Evolutionary conservation across 2,329 filamentous ascomycete species (phyloP), one percentile per base, ranked within the genome.

Genomic region (Fusarium bulbicola): DNA sequence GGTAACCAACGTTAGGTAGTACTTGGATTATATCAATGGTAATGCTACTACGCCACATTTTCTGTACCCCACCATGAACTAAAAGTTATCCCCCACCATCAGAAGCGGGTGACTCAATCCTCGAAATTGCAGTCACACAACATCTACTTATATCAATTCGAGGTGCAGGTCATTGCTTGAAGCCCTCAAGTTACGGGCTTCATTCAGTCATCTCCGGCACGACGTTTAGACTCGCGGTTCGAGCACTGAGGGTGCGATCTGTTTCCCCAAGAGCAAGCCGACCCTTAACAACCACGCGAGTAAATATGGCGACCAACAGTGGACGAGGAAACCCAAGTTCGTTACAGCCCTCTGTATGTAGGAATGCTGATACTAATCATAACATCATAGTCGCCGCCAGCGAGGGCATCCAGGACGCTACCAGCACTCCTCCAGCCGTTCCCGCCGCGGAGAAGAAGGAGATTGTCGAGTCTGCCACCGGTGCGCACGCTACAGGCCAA

Each of bases 261-360:
- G 80, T 85, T 82, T 86, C 84, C 72, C 84, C 83, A 79, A 83
- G 82, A 83, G 83, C 83, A 79, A 83, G 82, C 83, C 81, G 82
- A 83, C 82, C 78, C 71, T 80, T 82, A 59, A 79, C 77, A 46
- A 80, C 78, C 76, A 80, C 82, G 80, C 83, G 82, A 81, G 82
- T 84, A 78, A 86, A 82, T 79, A 91, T 91, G 89, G 88, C 89
- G 77, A 87, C 86, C 72, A 89, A 90, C 81, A 86, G 86, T 76
- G 86, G 83, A 63, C 83, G 83, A 78, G 84, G 84, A 76, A 86
- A 78, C 70, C 79, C 78, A 59, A 80, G 81, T 83, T 76, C 59
- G 80, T 62, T 24, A 18, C 15, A 46, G 45, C 18, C 14, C 3
- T 20, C 32, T 12, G 16, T 14, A 39, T 12, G 24, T 30, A 15